Base-by-base conservation (phyloP, 257 asterid genomes). In the Eustoma russellianum region DNA sequence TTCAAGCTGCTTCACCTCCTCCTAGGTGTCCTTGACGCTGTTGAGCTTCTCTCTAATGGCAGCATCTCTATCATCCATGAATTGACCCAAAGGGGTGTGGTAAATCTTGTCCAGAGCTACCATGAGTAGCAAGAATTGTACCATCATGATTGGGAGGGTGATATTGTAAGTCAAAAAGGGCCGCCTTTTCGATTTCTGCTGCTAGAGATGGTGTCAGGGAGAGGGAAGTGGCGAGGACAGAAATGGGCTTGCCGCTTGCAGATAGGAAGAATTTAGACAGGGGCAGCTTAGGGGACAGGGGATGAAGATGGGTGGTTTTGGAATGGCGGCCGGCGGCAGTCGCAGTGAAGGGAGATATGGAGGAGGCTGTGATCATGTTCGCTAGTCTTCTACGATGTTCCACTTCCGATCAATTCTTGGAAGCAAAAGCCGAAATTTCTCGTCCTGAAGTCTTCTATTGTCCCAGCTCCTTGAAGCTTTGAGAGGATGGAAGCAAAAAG, bases 51-150 rank as follows among this genome's bases (percentile, higher is more conserved):
- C 98, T 5, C 85, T 72, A 5, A 84, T 91, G 8, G 77, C 77
- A 9, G 94, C 82, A 71, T 91, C 95, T 33, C 98, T 80, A 43
- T 79, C 82, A 44, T 91, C 98, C 98, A 87, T 87, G 82, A 91
- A 91, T 3, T 79, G 80, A 15, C 98, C 97, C 3, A 91, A 70
- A 2, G 95, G 97, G 43, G 73, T 17, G 84, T 70, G 87, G 80
- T 82, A 91, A 3, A 91, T 13, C 79, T 87, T 91, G 93, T 91
- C 98, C 28, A 87, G 52, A 3, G 98, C 98, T 48, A 91, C 62
- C 97, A 84, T 80, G 28, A 91, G 95, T 71, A 91, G 60, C 30
- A 91, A 63, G 67, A 91, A 87, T 13, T 91, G 90, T 1, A 45
- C 69, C 9, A 79, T 82, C 5, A 87, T 87, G 75, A 82, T 87